phyloP scores from a whole-genome alignment of 179 eudicot species.

The Spinacia oleracea region DNA sequence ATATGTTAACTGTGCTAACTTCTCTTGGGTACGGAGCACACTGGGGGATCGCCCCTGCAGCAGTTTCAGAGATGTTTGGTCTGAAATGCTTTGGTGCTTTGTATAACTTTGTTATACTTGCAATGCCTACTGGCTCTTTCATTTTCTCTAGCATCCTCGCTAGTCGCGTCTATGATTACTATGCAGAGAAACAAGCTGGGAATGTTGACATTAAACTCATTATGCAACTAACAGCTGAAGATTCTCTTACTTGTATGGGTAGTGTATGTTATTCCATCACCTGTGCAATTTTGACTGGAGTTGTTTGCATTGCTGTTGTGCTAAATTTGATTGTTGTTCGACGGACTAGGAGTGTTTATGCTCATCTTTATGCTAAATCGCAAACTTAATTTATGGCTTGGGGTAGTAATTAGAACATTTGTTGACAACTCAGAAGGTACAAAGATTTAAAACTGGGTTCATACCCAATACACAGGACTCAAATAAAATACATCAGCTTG shows the following conservation, averaged over 20 bases:
- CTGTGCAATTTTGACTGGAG: conserved; percentile 55
- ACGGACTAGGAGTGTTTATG: conserved; percentile 59
- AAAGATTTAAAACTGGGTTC: too few species aligned
- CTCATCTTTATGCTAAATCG: conserved; percentile 47
- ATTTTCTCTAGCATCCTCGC: conserved; percentile 60
- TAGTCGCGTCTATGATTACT: conserved; percentile 59
- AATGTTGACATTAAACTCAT: not conserved
- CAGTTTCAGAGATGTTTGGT: conserved; percentile 47
- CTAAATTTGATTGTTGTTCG: conserved; percentile 48
- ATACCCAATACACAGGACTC: too few species aligned
- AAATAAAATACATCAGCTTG: too few species aligned
- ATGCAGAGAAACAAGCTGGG: conserved; percentile 55
- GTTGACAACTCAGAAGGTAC: not conserved
- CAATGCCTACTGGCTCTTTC: conserved; percentile 53
- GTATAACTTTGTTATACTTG: conserved; percentile 37
- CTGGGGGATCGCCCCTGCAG: conserved; percentile 43
- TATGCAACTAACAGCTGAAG: conserved; percentile 19
- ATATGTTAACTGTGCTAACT: conserved; percentile 30
- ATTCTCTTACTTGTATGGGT: conserved; percentile 47
- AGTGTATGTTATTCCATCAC: conserved; percentile 57
- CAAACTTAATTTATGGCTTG: not conserved
- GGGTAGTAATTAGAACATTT: not conserved
- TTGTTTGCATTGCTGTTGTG: conserved; percentile 42
- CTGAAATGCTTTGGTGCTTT: conserved; percentile 40
- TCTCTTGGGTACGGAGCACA: conserved; percentile 49